Conservation (phyloP, 345 rosid genomes). For the Passiflora organensis region DNA sequence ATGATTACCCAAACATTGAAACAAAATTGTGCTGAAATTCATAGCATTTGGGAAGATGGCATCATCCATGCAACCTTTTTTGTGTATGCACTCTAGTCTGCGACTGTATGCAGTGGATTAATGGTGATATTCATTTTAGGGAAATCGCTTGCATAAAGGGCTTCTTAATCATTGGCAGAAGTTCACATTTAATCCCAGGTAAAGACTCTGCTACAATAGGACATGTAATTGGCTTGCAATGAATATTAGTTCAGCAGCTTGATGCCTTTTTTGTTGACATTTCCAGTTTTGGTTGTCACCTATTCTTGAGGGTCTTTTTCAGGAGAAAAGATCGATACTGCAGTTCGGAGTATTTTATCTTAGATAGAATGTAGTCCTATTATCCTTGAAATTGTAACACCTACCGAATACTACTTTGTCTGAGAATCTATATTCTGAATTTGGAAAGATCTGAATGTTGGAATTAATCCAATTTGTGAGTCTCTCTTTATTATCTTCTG, state of each 20-base stretch:
- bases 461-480: too few species aligned
- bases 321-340: background rate
- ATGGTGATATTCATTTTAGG: conserved; percentile 33
- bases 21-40: background rate
- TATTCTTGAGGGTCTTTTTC: background rate
- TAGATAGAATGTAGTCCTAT: too few species aligned
- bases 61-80: background rate
- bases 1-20: conserved; percentile 5
- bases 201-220: conserved; percentile 17
- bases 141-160: conserved; percentile 77
- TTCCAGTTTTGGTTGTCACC: background rate
- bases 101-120: background rate
- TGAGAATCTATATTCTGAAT: too few species aligned
- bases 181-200: conserved; percentile 97
- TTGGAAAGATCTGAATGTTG: too few species aligned
- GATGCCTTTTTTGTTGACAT: background rate
- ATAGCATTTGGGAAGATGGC: background rate
- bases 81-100: background rate
- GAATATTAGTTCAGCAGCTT: background rate
- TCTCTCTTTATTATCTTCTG: too few species aligned
- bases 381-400: conserved; percentile 26
- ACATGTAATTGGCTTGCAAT: background rate
- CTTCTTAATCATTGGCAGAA: conserved; percentile 93
- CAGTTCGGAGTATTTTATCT: too few species aligned
- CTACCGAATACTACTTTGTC: too few species aligned